Evolutionary conservation across 192 early-diverging fungal species (phyloP).

Genomic region (Coemansia interrupta): DNA sequence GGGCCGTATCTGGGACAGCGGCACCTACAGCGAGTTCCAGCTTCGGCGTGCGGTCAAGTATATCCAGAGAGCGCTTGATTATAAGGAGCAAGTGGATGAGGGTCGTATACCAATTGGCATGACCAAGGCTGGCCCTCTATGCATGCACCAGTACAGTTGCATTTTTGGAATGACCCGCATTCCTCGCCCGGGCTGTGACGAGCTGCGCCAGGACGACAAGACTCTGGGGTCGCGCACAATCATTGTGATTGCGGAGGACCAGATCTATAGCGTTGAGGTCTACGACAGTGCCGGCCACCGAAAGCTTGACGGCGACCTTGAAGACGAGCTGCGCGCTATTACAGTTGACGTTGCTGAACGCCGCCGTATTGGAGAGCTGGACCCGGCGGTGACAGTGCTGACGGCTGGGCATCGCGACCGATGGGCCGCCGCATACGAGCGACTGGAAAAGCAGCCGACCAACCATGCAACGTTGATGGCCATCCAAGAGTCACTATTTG

Average conservation of each 20-base stretch:
- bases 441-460: constrained; percentile 58
- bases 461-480: constrained; percentile 59
- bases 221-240: constrained; percentile 52
- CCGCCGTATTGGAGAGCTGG: constrained; percentile 25
- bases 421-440: constrained; percentile 69
- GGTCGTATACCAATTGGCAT: constrained; percentile 60
- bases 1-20: constrained; percentile 24
- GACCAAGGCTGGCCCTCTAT: constrained; percentile 63
- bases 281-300: constrained; percentile 58
- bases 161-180: constrained; percentile 80
- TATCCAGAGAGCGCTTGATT: constrained; percentile 63
- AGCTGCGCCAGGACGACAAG: constrained; percentile 39
- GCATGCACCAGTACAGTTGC: constrained; percentile 83
- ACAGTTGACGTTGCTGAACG: constrained; percentile 53
- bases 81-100: constrained; percentile 67
- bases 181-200: constrained; percentile 72
- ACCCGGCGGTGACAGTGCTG: constrained; percentile 63
- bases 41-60: constrained; percentile 75
- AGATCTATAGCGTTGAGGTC: constrained; percentile 71
- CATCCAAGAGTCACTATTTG: constrained; percentile 76
- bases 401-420: constrained; percentile 78
- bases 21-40: constrained; percentile 71
- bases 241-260: constrained; percentile 67
- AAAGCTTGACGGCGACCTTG: constrained; percentile 63
- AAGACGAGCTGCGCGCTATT: constrained; percentile 62